Evolutionary conservation across 2,329 filamentous ascomycete genomes (phyloP).

Genomic region (Clathrospora elynae): DNA sequence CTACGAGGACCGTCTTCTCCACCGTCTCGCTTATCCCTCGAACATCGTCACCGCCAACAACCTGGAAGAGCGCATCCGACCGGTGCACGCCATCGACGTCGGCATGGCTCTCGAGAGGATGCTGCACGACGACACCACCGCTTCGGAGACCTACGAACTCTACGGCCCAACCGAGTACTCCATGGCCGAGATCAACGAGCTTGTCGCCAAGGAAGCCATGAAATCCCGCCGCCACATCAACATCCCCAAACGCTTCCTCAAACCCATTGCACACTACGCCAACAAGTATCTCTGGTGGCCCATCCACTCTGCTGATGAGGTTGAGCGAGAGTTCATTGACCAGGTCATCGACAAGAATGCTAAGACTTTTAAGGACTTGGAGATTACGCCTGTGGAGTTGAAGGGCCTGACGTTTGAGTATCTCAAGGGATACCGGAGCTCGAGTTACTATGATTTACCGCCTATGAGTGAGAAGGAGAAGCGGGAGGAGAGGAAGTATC

Average conservation of each 20-base stretch:
- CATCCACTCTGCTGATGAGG: constrained; percentile 77
- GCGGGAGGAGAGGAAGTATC: constrained; percentile 92
- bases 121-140: constrained; percentile 87
- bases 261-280: constrained; percentile 73
- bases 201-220: constrained; percentile 91
- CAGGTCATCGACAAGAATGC: constrained; percentile 87
- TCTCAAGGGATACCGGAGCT: constrained; percentile 88
- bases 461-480: constrained; percentile 94
- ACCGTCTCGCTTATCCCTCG: constrained; percentile 77
- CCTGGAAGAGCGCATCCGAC: constrained; percentile 88
- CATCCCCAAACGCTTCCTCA: constrained; percentile 78
- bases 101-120: constrained; percentile 87
- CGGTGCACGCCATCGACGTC: constrained; percentile 92
- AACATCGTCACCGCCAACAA: constrained; percentile 91
- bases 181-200: constrained; percentile 79
- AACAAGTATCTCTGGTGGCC: constrained; percentile 92
- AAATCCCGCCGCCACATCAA: constrained; percentile 91
- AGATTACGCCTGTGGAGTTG: constrained; percentile 86
- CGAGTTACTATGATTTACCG: constrained; percentile 88
- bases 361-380: constrained; percentile 94
- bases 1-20: constrained; percentile 89
- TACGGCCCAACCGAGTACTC: constrained; percentile 94
- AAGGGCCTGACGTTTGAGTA: constrained; percentile 91
- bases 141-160: constrained; percentile 89
- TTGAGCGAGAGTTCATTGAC: constrained; percentile 91